A percentile compares a stretch with the other conserved stretches of the same genome.
These are phyloP conservation scores for Xylariaceae sp. DNA, from an alignment of 2,329 filamentous ascomycete genomes.

Conservation along the genomic window DNA sequence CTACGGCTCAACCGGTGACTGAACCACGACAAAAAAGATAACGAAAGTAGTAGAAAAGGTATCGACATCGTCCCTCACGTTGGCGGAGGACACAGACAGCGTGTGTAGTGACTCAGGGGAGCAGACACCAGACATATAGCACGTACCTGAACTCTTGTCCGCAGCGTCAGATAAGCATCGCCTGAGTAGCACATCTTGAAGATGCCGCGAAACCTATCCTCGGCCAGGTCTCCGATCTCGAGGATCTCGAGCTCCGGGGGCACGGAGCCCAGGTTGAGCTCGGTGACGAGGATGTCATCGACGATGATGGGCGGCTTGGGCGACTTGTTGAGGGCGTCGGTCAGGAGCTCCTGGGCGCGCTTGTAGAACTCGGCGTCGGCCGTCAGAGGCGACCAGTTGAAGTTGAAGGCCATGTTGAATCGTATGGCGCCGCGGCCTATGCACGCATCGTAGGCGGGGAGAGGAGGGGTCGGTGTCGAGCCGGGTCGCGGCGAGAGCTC, in stretches of 20 bases:
- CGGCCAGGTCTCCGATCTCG: conserved; percentile 94
- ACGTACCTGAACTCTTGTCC: conserved; percentile 85
- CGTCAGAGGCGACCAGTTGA: conserved; percentile 99
- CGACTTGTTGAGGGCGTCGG: conserved; percentile 91
- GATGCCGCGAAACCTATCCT: conserved; percentile 93
- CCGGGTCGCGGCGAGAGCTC: background rate
- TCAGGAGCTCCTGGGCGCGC: conserved; percentile 88
- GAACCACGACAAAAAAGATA: background rate
- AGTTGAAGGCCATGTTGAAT: conserved; percentile 95
- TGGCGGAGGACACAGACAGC: no score
- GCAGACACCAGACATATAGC: conserved; percentile 7
- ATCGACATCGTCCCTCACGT: no score
- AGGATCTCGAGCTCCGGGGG: conserved; percentile 94
- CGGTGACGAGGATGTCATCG: conserved; percentile 97
- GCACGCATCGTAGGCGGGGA: conserved; percentile 18
- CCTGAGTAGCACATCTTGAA: conserved; percentile 99
- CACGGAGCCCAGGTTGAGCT: conserved; percentile 91
- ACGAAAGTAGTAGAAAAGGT: no score
- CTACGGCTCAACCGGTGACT: no score
- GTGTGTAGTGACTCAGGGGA: no score
- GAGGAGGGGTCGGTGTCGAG: background rate
- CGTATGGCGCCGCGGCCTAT: conserved; percentile 27
- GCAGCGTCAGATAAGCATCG: conserved; percentile 89
- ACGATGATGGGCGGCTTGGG: conserved; percentile 98
- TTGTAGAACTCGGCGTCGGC: conserved; percentile 88